Percentiles rank a stretch among this genome's conserved stretches.
These are phyloP conservation scores for Paramyrothecium roridum DNA, from an alignment of 2,329 filamentous ascomycete genomes.

Conservation along the genomic window DNA sequence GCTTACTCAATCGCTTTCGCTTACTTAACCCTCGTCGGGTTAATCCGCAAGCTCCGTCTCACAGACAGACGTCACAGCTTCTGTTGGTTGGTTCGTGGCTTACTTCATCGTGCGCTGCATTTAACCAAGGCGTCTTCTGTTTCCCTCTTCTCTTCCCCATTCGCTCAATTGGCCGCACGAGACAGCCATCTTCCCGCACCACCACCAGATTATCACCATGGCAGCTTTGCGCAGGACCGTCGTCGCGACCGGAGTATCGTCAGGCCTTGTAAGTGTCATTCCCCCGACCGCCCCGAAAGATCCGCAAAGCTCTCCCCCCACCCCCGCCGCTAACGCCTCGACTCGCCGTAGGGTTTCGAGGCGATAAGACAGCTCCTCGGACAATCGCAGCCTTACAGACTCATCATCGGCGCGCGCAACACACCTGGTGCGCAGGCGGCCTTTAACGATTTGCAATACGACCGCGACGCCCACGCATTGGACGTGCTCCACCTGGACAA, in stretches of 20 bases:
- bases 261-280: slow-evolving; percentile 39
- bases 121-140: too few species aligned
- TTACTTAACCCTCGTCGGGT: too few species aligned
- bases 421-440: slow-evolving; percentile 34
- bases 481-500: slow-evolving; percentile 48
- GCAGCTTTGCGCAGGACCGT: slow-evolving; percentile 41
- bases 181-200: too few species aligned
- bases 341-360: slow-evolving; percentile 43
- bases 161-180: too few species aligned
- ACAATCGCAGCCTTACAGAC: slow-evolving; percentile 39
- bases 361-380: slow-evolving; percentile 47
- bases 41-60: too few species aligned
- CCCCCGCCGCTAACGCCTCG: background rate
- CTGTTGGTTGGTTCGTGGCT: too few species aligned
- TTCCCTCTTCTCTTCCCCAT: too few species aligned
- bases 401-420: slow-evolving; percentile 50
- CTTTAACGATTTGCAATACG: slow-evolving; percentile 37
- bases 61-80: too few species aligned
- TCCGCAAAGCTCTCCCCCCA: background rate
- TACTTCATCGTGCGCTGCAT: too few species aligned
- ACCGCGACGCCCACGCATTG: slow-evolving; percentile 34
- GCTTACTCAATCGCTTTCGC: too few species aligned
- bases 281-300: background rate
- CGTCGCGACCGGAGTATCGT: slow-evolving; percentile 47
- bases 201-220: slow-evolving; percentile 24